Conservation (phyloP, 140 eudicot genomes). For the Ambrosia hybrid region DNA sequence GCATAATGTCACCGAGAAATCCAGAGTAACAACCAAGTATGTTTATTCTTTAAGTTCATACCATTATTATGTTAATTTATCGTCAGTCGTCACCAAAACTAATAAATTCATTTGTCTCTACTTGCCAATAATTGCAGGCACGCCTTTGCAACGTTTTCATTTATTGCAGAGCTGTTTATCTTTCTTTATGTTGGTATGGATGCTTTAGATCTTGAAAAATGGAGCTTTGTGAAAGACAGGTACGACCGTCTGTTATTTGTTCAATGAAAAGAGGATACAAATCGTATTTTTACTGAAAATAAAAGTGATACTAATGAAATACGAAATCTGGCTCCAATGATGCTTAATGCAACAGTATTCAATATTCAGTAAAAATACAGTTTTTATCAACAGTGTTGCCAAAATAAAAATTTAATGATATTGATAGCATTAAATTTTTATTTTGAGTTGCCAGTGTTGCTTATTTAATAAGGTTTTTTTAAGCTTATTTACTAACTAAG, state of each 20-base stretch:
- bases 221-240: conserved; percentile 67
- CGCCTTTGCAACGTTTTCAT: conserved; percentile 78
- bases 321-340: not conserved
- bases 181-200: conserved; percentile 88
- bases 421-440: not conserved
- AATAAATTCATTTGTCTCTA: conserved; percentile 12
- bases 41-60: conserved; percentile 13
- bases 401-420: too few relatives aligned
- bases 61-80: not conserved
- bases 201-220: conserved; percentile 80
- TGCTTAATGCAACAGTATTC: not conserved
- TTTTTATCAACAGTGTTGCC: too few relatives aligned
- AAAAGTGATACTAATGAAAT: not conserved
- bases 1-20: conserved; percentile 87
- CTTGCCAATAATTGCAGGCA: conserved; percentile 53
- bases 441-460: not conserved
- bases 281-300: not conserved
- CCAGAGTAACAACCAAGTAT: conserved; percentile 80
- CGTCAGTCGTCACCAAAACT: not conserved
- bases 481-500: not conserved
- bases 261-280: not conserved
- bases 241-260: conserved; percentile 20
- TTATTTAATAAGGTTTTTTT: not conserved
- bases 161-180: conserved; percentile 66
- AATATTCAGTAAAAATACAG: not conserved